Evolutionary conservation across 371 early-diverging fungal genomes (phyloP).

Genomic region (Syncephalastrum monosporum): DNA sequence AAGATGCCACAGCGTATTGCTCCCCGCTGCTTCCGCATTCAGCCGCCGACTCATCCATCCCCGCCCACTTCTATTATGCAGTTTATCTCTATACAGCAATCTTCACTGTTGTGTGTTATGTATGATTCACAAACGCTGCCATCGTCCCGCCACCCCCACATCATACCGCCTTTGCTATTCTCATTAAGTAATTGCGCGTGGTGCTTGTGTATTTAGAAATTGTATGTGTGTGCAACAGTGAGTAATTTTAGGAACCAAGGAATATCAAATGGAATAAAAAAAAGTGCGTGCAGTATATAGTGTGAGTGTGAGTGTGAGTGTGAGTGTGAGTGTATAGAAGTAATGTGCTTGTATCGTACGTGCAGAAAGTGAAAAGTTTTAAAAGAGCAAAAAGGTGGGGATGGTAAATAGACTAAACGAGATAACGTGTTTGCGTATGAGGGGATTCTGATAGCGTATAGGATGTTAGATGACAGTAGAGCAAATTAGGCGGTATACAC

Average conservation of each 20-base stretch:
- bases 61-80: too few relatives aligned
- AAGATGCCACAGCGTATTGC: background rate
- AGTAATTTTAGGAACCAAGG: too few relatives aligned
- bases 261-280: background rate
- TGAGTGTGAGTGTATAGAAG: background rate
- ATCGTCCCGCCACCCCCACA: too few relatives aligned
- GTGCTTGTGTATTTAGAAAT: too few relatives aligned
- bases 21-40: background rate
- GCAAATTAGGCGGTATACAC: slow-evolving; percentile 6
- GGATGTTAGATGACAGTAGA: slow-evolving; percentile 1
- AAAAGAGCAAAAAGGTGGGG: slow-evolving; percentile 8
- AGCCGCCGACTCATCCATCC: background rate
- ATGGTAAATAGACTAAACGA: background rate
- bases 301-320: background rate
- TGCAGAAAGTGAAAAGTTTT: background rate
- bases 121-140: too few relatives aligned
- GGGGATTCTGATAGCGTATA: slow-evolving; percentile 2
- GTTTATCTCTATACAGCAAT: too few relatives aligned
- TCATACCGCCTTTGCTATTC: too few relatives aligned
- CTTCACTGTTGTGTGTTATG: too few relatives aligned
- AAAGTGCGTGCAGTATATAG: slow-evolving; percentile 3
- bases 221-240: too few relatives aligned
- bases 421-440: background rate
- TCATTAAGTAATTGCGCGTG: too few relatives aligned
- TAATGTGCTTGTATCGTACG: slow-evolving; percentile 1